A percentile compares a stretch with the other conserved stretches of the same genome.
These are phyloP conservation scores for Blastocystis sp. DNA, from an alignment of 352 stramenopile genomes.

Conservation along the genomic window DNA sequence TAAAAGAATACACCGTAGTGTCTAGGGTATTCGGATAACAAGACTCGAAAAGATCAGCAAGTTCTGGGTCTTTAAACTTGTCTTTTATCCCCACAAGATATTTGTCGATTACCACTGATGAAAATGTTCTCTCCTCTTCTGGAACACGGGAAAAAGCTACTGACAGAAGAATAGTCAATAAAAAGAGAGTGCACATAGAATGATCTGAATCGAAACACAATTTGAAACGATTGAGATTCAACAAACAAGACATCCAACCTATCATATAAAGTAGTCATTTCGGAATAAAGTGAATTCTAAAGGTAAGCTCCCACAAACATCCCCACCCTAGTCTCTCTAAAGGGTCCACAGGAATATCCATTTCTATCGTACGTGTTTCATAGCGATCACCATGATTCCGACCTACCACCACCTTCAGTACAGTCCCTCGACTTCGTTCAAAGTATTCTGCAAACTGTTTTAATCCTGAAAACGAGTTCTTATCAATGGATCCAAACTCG, in stretches of 20 bases:
- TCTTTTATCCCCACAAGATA: constrained; percentile 59
- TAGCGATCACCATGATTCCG: not conserved
- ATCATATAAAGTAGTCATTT: not conserved
- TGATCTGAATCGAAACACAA: not conserved
- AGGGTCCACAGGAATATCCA: not conserved
- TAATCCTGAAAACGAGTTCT: not conserved
- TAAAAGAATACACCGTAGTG: constrained; percentile 65
- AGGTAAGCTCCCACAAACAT: not conserved
- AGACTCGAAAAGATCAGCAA: constrained; percentile 64
- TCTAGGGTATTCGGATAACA: constrained; percentile 66
- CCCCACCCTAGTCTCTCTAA: not conserved
- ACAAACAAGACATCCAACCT: not conserved
- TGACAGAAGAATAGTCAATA: not conserved
- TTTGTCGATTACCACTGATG: constrained; percentile 60
- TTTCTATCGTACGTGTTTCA: not conserved
- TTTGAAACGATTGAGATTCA: not conserved
- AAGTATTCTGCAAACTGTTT: constrained; percentile 30
- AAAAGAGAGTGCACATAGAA: not conserved
- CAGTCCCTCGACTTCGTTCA: not conserved
- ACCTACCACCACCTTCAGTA: constrained; percentile 9
- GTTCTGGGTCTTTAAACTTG: constrained; percentile 60
- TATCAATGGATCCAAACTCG: not conserved
- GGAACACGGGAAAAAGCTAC: not conserved
- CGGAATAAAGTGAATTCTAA: constrained; percentile 33
- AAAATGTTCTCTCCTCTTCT: constrained; percentile 64